A percentile compares a stretch with the other conserved stretches of the same genome.
Evolutionary conservation across 108 stramenopile genomes (phyloP).

Genomic region (Bacterosira constricta): DNA sequence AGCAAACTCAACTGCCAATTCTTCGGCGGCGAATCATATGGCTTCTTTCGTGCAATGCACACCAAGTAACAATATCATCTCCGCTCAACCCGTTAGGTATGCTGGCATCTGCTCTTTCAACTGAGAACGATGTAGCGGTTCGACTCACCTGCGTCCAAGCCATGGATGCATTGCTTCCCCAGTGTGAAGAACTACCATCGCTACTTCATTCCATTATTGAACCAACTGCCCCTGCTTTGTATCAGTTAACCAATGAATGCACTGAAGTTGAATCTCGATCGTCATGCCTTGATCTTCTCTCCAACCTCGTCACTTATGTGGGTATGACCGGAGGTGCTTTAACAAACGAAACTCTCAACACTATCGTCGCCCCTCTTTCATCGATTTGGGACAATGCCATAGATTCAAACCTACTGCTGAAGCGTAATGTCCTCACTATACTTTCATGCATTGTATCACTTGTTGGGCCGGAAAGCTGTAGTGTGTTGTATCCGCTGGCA

Average conservation of each 20-base stretch:
- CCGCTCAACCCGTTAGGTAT: conserved; percentile 25
- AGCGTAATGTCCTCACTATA: conserved; percentile 41
- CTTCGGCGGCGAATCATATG: conserved; percentile 44
- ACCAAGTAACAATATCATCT: conserved; percentile 21
- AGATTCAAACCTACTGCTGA: conserved; percentile 44
- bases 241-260: conserved; percentile 41
- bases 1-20: conserved; percentile 28
- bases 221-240: conserved; percentile 21
- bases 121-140: conserved; percentile 24
- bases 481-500: conserved; percentile 39
- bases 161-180: conserved; percentile 32
- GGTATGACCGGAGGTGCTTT: conserved; percentile 18
- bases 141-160: conserved; percentile 34
- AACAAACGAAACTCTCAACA: conserved; percentile 26
- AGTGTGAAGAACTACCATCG: conserved; percentile 20
- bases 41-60: conserved; percentile 41
- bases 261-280: conserved; percentile 35
- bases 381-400: conserved; percentile 42
- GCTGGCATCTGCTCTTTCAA: conserved; percentile 18
- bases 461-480: conserved; percentile 29
- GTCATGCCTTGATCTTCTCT: conserved; percentile 38
- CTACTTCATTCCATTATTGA: conserved; percentile 28
- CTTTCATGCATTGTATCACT: conserved; percentile 35
- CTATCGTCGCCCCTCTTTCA: conserved; percentile 33
- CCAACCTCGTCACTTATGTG: conserved; percentile 29